Conservation (phyloP, 2,329 filamentous ascomycete genomes). For the Pyrenochaeta sp. region DNA sequence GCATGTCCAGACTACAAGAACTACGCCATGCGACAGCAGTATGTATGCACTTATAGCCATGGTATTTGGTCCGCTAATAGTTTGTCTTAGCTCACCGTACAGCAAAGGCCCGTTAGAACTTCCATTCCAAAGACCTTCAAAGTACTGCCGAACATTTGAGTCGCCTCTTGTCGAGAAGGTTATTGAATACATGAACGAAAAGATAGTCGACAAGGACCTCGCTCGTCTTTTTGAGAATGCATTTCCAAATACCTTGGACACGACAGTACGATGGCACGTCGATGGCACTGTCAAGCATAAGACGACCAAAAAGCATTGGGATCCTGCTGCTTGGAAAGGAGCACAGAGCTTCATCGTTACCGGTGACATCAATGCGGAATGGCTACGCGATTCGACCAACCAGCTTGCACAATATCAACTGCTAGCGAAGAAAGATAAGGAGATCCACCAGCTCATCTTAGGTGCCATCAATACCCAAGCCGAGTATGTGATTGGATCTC, state of each 20-base stretch:
- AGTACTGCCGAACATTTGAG: slow-evolving; percentile 85
- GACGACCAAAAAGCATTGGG: slow-evolving; percentile 45
- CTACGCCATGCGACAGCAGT: slow-evolving; percentile 70
- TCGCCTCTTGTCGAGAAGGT: slow-evolving; percentile 88
- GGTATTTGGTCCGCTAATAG: neutral
- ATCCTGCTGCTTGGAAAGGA: slow-evolving; percentile 74
- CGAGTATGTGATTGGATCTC: slow-evolving; percentile 92
- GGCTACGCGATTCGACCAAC: slow-evolving; percentile 92
- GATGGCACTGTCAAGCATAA: slow-evolving; percentile 61
- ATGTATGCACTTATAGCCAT: slow-evolving; percentile 37
- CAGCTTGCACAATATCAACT: slow-evolving; percentile 90
- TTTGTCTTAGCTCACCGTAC: slow-evolving; percentile 70
- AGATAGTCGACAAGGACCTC: slow-evolving; percentile 84
- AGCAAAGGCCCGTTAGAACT: slow-evolving; percentile 81
- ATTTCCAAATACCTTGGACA: slow-evolving; percentile 91
- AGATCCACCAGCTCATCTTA: slow-evolving; percentile 80
- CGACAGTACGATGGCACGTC: slow-evolving; percentile 87
- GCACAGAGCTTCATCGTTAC: slow-evolving; percentile 93
- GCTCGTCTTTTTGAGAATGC: slow-evolving; percentile 94
- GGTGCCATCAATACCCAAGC: slow-evolving; percentile 96
- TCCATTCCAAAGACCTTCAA: slow-evolving; percentile 84
- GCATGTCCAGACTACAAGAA: slow-evolving; percentile 73
- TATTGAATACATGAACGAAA: slow-evolving; percentile 80
- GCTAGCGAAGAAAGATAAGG: slow-evolving; percentile 80
- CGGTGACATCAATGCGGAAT: slow-evolving; percentile 91